Conservation (phyloP, 2,329 filamentous ascomycete species). For the Penicillium sp. region DNA sequence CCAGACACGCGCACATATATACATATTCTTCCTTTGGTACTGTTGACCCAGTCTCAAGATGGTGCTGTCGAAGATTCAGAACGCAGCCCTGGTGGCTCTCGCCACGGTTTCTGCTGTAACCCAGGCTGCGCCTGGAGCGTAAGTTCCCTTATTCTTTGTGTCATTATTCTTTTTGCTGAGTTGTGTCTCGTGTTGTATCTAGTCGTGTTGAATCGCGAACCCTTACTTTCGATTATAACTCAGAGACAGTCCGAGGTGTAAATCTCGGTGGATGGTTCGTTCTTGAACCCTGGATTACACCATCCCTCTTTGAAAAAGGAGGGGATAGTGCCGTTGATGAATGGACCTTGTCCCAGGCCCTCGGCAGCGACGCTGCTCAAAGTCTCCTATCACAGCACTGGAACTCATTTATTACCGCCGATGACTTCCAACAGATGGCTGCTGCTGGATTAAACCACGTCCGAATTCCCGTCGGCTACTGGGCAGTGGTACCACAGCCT, state of each 20-base stretch:
- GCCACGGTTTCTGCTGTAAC: slow-evolving; percentile 4
- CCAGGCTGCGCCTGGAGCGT: slow-evolving; percentile 11
- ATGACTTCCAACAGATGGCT: slow-evolving; percentile 56
- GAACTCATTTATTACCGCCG: slow-evolving; percentile 54
- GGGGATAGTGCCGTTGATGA: slow-evolving; percentile 54
- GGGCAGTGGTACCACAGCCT: slow-evolving; percentile 53
- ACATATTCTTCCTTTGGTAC: not conserved
- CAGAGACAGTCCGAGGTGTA: slow-evolving; percentile 58
- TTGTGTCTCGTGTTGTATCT: not conserved
- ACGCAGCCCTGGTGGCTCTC: slow-evolving; percentile 11
- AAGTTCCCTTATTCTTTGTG: not conserved
- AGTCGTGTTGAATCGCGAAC: slow-evolving; percentile 26
- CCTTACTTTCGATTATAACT: slow-evolving; percentile 51
- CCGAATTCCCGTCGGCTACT: slow-evolving; percentile 64
- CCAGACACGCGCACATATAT: not conserved
- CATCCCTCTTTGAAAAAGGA: slow-evolving; percentile 54
- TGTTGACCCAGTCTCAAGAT: slow-evolving; percentile 10
- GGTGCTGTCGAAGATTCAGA: slow-evolving; percentile 11
- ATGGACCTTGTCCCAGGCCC: slow-evolving; percentile 48
- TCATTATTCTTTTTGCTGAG: not conserved
- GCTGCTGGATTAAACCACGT: slow-evolving; percentile 58
- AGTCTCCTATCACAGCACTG: slow-evolving; percentile 53
- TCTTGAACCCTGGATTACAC: slow-evolving; percentile 62
- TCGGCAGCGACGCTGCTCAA: slow-evolving; percentile 49
- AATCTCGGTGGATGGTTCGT: slow-evolving; percentile 65